Base-by-base conservation (phyloP, 208 protist genomes). In the Crithidia brevicula region DNA sequence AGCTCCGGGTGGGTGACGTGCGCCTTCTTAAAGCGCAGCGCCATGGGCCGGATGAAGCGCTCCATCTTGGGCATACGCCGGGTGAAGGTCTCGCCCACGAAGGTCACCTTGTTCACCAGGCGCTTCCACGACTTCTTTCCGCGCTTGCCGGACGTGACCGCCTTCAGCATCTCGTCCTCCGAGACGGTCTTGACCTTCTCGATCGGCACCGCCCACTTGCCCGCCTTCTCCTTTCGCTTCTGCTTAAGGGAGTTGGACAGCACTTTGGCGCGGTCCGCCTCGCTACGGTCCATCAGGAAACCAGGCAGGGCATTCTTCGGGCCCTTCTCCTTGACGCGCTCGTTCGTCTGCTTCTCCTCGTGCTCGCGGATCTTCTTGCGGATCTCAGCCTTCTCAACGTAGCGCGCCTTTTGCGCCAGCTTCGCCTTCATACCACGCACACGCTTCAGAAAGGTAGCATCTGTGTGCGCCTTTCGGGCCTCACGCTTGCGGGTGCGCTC, bases 1-100 rank as follows among this genome's bases (percentile, higher is more conserved):
- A 99, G 88, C 83, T 99, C 98, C 4, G 99, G 99, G 81, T 99
- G 99, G 11, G 98, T 99, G n/a, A 99, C 99, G 80, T 99, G 96
- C 2, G 98, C 99, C 78, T 99, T 99, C 73, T 98, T 99, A 61
- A 97, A 96, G 56, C 99, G 93, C 28, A 99, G 86, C 40, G 93
- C 99, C 83, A 98, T 98, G 9, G 99, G 99, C 34, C 99, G 83
- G 67, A 99, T 99, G 74, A 99, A 99, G 65, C 99, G 94, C 88
- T 99, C 99, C 74, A 99, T 99, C 75, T 99, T 99, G 8, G 99
- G 99, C 74, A 99, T 98, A 70, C 99, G 99, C 31, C 99, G 89
- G 8, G 99, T 99, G 92, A 99, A 99, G 47, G 93, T 97, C 56
- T 99, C 98, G 30, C 98, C 98, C 1, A 99, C 98, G 82, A 99